Conservation (phyloP, 768 basidiomycete genomes). For the Boletus tomentosulus region DNA sequence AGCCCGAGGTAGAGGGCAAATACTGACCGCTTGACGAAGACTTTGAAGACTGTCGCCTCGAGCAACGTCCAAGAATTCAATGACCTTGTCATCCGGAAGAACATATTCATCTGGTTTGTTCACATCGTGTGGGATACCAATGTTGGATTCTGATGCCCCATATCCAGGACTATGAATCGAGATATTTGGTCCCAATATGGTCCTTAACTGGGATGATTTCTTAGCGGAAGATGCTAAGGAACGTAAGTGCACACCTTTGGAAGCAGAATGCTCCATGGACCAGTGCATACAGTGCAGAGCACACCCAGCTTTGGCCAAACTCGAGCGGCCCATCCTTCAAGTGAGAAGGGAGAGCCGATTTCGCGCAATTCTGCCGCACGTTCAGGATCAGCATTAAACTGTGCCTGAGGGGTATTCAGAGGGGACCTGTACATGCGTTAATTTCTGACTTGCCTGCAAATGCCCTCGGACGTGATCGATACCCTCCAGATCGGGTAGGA, state of each 20-base stretch:
- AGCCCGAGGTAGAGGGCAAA: background rate
- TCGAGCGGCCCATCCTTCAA: too few species aligned
- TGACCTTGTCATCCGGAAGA: background rate
- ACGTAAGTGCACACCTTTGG: too few species aligned
- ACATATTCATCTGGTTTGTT: constrained; percentile 12
- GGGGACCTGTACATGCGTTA: too few species aligned
- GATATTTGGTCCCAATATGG: constrained; percentile 10
- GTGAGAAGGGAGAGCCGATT: too few species aligned
- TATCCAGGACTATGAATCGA: constrained; percentile 3
- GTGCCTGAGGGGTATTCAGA: too few species aligned
- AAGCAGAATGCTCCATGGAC: too few species aligned
- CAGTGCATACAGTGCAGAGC: too few species aligned
- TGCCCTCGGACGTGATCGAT: constrained; percentile 9
- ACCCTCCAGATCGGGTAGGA: constrained; percentile 11
- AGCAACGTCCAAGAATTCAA: constrained; percentile 18
- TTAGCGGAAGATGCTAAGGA: too few species aligned
- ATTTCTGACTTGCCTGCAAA: constrained; percentile 3
- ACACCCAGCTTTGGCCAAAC: too few species aligned
- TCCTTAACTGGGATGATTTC: constrained; percentile 4
- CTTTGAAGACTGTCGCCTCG: constrained; percentile 9
- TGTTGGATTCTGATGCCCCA: constrained; percentile 5
- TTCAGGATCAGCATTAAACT: too few species aligned
- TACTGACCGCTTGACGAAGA: constrained; percentile 15
- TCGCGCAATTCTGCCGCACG: too few species aligned
- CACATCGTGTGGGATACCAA: background rate